phyloP scores from a whole-genome alignment of 1,139 yeast species.

The Arxiozyma heterogenica region DNA sequence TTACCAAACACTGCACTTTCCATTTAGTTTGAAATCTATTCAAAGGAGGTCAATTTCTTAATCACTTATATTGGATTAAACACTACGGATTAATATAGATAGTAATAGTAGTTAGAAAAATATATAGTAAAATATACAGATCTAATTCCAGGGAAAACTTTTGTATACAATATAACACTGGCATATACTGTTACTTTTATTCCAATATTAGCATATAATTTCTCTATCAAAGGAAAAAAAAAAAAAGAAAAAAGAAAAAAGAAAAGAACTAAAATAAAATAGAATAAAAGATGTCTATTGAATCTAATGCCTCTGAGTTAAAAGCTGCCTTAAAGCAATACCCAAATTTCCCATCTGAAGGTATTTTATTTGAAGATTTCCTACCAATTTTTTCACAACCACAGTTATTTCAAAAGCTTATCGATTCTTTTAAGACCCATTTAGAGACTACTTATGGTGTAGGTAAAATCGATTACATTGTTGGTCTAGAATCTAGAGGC shows the following conservation, averaged over 20 bases:
- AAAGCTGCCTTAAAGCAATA: slow-evolving; percentile 65
- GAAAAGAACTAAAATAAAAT: too few relatives aligned
- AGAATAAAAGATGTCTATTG: slow-evolving; percentile 23
- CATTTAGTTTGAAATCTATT: not conserved
- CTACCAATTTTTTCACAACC: slow-evolving; percentile 88
- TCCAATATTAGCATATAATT: not conserved
- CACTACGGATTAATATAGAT: too few relatives aligned
- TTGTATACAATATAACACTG: not conserved
- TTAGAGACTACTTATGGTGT: slow-evolving; percentile 44
- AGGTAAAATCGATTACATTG: slow-evolving; percentile 71
- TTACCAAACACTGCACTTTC: too few relatives aligned
- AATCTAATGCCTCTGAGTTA: slow-evolving; percentile 48
- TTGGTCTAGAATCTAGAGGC: slow-evolving; percentile 95
- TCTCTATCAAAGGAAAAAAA: not conserved
- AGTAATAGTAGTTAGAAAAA: too few relatives aligned
- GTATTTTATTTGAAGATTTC: slow-evolving; percentile 92
- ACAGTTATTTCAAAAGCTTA: slow-evolving; percentile 63
- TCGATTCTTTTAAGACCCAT: slow-evolving; percentile 73
- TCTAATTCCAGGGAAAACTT: not conserved
- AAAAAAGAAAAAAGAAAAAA: too few relatives aligned
- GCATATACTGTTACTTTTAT: not conserved
- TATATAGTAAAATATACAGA: not conserved
- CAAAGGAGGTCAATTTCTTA: not conserved
- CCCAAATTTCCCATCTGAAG: slow-evolving; percentile 88
- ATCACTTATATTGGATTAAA: not conserved